Base-by-base conservation (phyloP, 306 rosid species). In the Quillaja saponaria region DNA sequence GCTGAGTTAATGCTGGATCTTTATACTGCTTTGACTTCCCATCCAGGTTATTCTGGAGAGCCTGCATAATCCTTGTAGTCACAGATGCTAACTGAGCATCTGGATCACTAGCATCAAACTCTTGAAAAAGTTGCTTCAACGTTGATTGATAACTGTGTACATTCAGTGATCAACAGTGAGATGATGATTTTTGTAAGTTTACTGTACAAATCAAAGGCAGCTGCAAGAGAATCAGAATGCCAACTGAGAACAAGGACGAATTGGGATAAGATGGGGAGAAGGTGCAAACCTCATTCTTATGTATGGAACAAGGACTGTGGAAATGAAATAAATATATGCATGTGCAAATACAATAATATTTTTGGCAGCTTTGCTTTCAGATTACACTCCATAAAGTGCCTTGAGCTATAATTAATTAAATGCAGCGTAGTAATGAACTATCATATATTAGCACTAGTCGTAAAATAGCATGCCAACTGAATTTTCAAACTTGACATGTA, bases 1-100 rank as follows among this genome's bases (percentile, higher is more conserved):
- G 44, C 61, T 92, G 97, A 72, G 96, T 85, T 66, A 92, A 73
- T 14, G 95, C 91, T 28, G 94, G 82, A 68, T 92, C 99, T 67
- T 75, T 92, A 63, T 92, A 92, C 69, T 84, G 97, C 83, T 87
- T 92, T 56, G 99, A 84, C 75, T 92, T 92, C 67, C 95, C 99
- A 81, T 92, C 99, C 61, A 92, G 77, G 61, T 92, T 92, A 77
- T 76, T 92, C 78, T 84, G 99, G 73, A 92, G 99, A 69, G 95
- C 96, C 68, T 73, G 85, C 99, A 90, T 87, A 71, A 89, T 89
- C 76, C 95, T 85, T 35, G 95, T 87, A 55, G 99, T 92, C 63
- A 92, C 73, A 19, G 78, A 10, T 49, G 85, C 85, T 71, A 92
- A 71, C 67, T 92, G 92, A 57, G 73, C 66, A 20, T 92, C 99